A percentile compares a stretch with the other conserved stretches of the same genome.
Conservation (phyloP, 192 early-diverging fungal species). For the Mortierella claussenii region DNA sequence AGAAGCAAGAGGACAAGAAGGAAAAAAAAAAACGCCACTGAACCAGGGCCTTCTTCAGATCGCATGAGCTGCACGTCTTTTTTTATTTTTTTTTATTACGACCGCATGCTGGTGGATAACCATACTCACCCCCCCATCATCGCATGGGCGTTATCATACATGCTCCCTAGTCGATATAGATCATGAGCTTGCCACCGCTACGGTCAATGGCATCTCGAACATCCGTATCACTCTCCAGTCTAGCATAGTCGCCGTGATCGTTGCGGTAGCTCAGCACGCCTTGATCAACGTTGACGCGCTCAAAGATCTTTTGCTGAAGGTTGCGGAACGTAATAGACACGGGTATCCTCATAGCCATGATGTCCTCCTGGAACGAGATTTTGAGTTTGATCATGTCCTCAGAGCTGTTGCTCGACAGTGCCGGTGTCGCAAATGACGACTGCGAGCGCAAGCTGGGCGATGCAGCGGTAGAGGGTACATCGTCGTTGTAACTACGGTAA, state of each 20-base stretch:
- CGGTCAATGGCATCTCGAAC: constrained; percentile 57
- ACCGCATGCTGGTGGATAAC: too few species aligned
- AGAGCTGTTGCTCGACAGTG: background rate
- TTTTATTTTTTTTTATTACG: background rate
- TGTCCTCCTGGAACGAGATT: constrained; percentile 74
- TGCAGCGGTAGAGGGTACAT: constrained; percentile 7
- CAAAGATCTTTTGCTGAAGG: constrained; percentile 69
- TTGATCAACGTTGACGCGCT: constrained; percentile 56
- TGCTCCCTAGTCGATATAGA: constrained; percentile 48
- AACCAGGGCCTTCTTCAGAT: background rate
- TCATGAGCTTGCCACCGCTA: constrained; percentile 58
- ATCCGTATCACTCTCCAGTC: constrained; percentile 49
- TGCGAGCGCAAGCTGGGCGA: constrained; percentile 51
- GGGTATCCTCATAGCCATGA: constrained; percentile 78
- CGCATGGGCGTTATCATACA: background rate
- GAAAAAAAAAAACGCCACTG: constrained; percentile 1
- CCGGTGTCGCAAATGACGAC: constrained; percentile 24
- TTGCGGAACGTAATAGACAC: constrained; percentile 63
- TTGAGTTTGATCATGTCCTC: constrained; percentile 73
- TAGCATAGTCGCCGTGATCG: constrained; percentile 40
- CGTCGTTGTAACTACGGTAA: constrained; percentile 30
- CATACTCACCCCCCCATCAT: too few species aligned
- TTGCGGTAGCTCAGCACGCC: constrained; percentile 34
- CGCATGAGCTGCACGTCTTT: background rate
- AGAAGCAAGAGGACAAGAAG: background rate